Conservation (phyloP, 495 filamentous ascomycete species). For the Penicillium riverlandense region DNA sequence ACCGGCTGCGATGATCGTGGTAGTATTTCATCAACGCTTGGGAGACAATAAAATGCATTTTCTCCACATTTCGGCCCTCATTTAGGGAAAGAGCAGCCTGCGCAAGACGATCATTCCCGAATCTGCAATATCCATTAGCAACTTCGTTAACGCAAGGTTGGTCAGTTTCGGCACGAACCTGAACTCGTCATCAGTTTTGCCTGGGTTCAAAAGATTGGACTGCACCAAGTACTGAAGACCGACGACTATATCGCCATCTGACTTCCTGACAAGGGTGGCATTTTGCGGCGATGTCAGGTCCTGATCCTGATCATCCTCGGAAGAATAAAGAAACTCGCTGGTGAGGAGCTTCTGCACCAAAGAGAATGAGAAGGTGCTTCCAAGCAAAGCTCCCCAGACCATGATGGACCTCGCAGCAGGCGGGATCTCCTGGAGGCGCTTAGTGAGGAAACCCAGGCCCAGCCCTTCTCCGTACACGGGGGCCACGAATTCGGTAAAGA, state of each 20-base stretch:
- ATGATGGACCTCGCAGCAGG: slow-evolving; percentile 65
- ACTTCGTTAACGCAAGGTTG: background rate
- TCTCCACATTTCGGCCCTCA: slow-evolving; percentile 56
- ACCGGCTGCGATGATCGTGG: slow-evolving; percentile 50
- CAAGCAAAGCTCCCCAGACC: slow-evolving; percentile 78
- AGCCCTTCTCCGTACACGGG: slow-evolving; percentile 70
- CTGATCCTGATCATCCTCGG: slow-evolving; percentile 21
- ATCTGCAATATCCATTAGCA: slow-evolving; percentile 35
- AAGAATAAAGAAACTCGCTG: slow-evolving; percentile 56
- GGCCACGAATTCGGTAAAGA: slow-evolving; percentile 75
- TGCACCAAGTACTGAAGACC: slow-evolving; percentile 74
- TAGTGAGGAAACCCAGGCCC: slow-evolving; percentile 70
- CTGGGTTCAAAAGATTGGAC: slow-evolving; percentile 66
- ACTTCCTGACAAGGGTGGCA: slow-evolving; percentile 23
- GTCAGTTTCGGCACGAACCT: slow-evolving; percentile 22
- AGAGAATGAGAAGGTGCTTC: slow-evolving; percentile 71
- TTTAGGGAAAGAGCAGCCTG: slow-evolving; percentile 64
- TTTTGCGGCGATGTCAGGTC: slow-evolving; percentile 29
- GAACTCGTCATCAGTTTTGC: slow-evolving; percentile 70
- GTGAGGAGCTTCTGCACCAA: slow-evolving; percentile 70
- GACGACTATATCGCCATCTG: slow-evolving; percentile 52
- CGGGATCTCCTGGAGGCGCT: slow-evolving; percentile 68
- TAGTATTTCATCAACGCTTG: slow-evolving; percentile 69
- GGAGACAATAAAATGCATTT: slow-evolving; percentile 85
- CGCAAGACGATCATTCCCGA: slow-evolving; percentile 77